phyloP scores from a whole-genome alignment of 2,329 filamentous ascomycete species.

The Neofusicoccum cordaticola region DNA sequence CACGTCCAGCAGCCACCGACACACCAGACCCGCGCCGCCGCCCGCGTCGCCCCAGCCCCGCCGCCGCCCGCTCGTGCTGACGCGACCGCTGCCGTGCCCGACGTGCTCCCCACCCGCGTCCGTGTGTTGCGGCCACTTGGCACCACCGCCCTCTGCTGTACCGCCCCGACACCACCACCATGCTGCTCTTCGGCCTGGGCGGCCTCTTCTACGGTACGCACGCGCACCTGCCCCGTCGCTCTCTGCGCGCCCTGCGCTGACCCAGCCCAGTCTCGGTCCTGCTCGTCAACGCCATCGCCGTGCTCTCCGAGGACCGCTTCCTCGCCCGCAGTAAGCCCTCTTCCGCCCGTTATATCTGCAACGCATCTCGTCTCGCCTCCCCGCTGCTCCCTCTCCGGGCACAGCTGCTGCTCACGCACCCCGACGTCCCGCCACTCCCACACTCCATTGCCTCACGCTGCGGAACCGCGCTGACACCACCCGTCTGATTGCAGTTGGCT shows the following conservation, averaged over 20 bases:
- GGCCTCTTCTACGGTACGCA: constrained; percentile 69
- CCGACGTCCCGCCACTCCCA: neutral
- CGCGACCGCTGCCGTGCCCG: neutral
- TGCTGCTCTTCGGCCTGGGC: constrained; percentile 69
- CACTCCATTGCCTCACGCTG: neutral
- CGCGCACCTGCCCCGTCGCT: constrained; percentile 12
- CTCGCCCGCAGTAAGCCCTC: constrained; percentile 68
- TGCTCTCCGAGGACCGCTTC: constrained; percentile 93
- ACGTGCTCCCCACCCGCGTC: neutral
- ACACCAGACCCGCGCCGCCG: neutral
- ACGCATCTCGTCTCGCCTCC: neutral
- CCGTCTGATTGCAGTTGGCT: constrained; percentile 63
- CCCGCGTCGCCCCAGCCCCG: neutral
- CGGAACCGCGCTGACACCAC: neutral
- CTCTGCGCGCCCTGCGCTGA: constrained; percentile 22
- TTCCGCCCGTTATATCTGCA: neutral
- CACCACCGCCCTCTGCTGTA: neutral
- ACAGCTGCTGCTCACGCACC: neutral
- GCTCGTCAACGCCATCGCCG: constrained; percentile 87
- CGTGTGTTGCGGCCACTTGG: neutral
- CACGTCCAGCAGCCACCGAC: neutral
- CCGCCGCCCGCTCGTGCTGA: neutral
- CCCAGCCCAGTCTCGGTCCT: constrained; percentile 67
- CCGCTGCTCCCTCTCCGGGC: neutral
- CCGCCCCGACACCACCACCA: constrained; percentile 31